Conservation (phyloP, 768 basidiomycete species). For the Cystofilobasidium macerans region DNA sequence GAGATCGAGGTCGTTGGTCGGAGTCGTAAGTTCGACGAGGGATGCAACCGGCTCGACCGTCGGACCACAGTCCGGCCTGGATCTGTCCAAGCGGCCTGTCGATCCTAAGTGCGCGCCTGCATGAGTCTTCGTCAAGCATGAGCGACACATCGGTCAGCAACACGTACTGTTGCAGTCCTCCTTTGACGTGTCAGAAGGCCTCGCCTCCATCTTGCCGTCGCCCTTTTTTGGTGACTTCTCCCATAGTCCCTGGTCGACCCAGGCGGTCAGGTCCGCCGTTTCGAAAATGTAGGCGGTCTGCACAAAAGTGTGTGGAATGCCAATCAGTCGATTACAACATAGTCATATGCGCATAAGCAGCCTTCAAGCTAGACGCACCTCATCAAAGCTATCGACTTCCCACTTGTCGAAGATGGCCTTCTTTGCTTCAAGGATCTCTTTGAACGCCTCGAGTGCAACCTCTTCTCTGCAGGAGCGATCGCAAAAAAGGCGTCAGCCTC, state of each 20-base stretch:
- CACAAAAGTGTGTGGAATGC: not conserved
- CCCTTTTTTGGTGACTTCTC: not conserved
- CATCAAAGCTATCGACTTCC: slow-evolving; percentile 10
- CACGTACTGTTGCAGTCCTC: too few relatives aligned
- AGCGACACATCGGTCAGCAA: too few relatives aligned
- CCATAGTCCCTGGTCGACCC: not conserved
- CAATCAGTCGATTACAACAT: not conserved
- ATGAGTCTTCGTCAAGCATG: too few relatives aligned
- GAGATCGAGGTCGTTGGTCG: too few relatives aligned
- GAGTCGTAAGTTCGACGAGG: too few relatives aligned
- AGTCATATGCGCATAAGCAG: too few relatives aligned
- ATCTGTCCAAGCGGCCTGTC: too few relatives aligned
- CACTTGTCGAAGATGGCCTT: slow-evolving; percentile 28
- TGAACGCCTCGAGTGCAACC: slow-evolving; percentile 41
- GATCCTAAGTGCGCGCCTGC: too few relatives aligned
- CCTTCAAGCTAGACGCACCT: not conserved
- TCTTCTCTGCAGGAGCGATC: slow-evolving; percentile 32
- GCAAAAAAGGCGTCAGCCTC: slow-evolving; percentile 1
- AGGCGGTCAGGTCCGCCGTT: not conserved
- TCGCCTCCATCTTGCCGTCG: not conserved
- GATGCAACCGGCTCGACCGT: too few relatives aligned
- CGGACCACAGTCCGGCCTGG: too few relatives aligned
- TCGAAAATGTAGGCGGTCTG: not conserved
- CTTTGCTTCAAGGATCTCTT: slow-evolving; percentile 47
- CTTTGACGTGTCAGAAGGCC: not conserved